A percentile compares a stretch with the other conserved stretches of the same genome.
These are phyloP conservation scores for Scorias spongiosa DNA, from an alignment of 2,329 filamentous ascomycete species.

Conservation along the genomic window DNA sequence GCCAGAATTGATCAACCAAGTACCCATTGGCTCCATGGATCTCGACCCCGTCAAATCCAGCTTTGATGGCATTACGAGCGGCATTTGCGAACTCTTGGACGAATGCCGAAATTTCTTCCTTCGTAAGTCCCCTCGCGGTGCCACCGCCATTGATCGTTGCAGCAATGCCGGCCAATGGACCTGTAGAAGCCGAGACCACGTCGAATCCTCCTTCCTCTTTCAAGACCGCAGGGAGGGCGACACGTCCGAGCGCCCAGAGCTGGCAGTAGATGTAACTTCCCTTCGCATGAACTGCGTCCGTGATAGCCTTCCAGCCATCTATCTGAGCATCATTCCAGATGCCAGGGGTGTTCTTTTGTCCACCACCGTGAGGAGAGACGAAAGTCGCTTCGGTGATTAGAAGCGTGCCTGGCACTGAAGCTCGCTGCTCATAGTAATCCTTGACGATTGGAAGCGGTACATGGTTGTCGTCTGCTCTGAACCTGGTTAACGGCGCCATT, in stretches of 20 bases:
- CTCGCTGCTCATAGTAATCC: conserved; percentile 21
- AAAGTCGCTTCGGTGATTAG: conserved; percentile 22
- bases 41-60: conserved; percentile 46
- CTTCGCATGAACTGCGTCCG: conserved; percentile 35
- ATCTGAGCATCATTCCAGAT: conserved; percentile 26
- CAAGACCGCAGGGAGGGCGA: conserved; percentile 22
- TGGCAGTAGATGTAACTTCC: conserved; percentile 34
- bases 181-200: conserved; percentile 4
- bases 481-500: conserved; percentile 43
- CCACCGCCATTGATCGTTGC: conserved; percentile 1
- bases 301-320: conserved; percentile 35
- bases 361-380: conserved; percentile 16
- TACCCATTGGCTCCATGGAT: conserved; percentile 34
- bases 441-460: conserved; percentile 27
- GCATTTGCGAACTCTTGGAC: conserved; percentile 24
- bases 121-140: conserved; percentile 20
- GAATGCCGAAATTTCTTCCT: conserved; percentile 23
- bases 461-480: conserved; percentile 28
- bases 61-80: conserved; percentile 28
- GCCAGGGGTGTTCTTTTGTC: conserved; percentile 16
- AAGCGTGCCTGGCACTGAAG: conserved; percentile 17
- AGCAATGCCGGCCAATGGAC: conserved; percentile 1
- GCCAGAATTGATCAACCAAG: conserved; percentile 48
- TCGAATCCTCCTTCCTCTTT: conserved; percentile 7
- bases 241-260: conserved; percentile 34